Conservation (phyloP, 2,329 filamentous ascomycete genomes). For the Trichoderma citrinoviride region DNA sequence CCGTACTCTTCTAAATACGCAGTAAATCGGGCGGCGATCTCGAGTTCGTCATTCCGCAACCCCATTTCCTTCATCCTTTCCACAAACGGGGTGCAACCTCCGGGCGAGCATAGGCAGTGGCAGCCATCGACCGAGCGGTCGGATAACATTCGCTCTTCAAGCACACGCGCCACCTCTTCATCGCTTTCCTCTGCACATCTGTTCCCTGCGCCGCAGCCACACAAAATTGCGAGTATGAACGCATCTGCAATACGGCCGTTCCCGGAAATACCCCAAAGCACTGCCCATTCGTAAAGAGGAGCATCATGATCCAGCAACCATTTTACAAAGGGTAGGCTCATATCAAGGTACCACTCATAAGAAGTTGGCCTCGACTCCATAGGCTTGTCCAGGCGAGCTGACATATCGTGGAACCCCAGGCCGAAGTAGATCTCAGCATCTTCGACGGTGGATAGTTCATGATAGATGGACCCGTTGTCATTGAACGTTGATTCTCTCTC, state of each 20-base stretch:
- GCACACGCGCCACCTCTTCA: not conserved
- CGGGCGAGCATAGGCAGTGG: not conserved
- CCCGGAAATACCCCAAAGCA: not conserved
- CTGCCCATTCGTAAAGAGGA: not conserved
- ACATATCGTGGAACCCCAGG: not conserved
- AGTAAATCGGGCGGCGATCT: not conserved
- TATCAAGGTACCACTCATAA: too few species aligned
- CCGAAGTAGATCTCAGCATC: not conserved
- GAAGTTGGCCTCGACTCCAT: not conserved
- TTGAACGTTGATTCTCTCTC: not conserved
- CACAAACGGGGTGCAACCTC: not conserved
- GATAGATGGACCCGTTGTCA: not conserved
- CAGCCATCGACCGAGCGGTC: not conserved
- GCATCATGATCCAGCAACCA: not conserved
- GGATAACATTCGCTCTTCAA: not conserved
- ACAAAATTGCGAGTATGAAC: not conserved
- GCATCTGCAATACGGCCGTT: not conserved
- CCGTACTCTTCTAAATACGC: not conserved
- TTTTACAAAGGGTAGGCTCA: not conserved
- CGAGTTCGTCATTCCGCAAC: accelerated
- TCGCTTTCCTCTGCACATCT: not conserved
- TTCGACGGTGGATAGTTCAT: not conserved
- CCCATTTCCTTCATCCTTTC: not conserved
- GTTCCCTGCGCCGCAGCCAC: not conserved
- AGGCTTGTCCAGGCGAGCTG: not conserved